Evolutionary conservation across 2,329 filamentous ascomycete species (phyloP), one percentile per base, ranked within the genome.

Genomic region (Amesomyces nigricolor): DNA sequence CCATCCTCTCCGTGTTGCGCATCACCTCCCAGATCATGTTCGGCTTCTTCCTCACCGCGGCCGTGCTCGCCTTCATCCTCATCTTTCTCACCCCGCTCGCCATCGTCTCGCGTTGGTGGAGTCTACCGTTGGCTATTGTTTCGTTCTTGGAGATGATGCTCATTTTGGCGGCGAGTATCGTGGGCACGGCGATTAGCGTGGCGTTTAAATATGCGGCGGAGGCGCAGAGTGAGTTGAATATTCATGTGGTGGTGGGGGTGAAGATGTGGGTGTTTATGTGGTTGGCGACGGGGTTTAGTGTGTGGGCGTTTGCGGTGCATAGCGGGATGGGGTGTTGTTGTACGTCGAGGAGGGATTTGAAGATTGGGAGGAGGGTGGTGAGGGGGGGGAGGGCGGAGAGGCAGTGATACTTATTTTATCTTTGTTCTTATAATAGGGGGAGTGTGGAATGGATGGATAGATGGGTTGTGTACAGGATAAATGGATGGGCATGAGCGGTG

Each of bases 181-280:
- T 96, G 54, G 89, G 86, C 9, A 95, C 90, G 0, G 87, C 86
- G 65, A 90, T 96, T 77, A 91, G 88, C 68, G 72, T 89, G 58
- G 88, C 91, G 58, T 91, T 95, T 74, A 81, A 83, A 61, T 84
- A 89, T 57, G 88, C 89, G 53, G 83, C 95, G 63, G 83, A 83
- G 19, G 79, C 78, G 4, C 83, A 88, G 65, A 78, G 79, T 2
- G 83, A 88, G 56, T 75, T 96, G 51, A 94, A 95, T 69, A 91
- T 96, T 63, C 69, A 73, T 9, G 88, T 86, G 3, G 72, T 78
- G 3, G 74, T 95, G 35, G 91, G 91, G 5, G 72, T 69, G 37
- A 78, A 82, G 62, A 91, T 95, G 87, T 81, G 95, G 65, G 87
- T 75, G 0, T 95, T 95, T 67, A 92, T 95, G 86, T 97, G 92